These are phyloP conservation scores for Diversispora epigaea DNA, from an alignment of 192 early-diverging fungal species.

Conservation along the genomic window DNA sequence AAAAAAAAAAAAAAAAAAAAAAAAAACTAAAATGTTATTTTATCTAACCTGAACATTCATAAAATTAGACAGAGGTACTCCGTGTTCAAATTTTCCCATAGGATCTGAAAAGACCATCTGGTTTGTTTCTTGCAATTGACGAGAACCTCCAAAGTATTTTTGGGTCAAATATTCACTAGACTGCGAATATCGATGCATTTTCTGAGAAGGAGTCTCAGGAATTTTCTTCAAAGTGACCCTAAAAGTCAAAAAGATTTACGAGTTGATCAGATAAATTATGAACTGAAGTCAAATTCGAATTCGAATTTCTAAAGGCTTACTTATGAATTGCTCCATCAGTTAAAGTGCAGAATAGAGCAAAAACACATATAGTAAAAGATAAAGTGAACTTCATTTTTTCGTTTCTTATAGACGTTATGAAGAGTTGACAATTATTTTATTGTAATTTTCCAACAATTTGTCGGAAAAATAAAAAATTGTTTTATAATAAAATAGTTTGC, in stretches of 20 bases:
- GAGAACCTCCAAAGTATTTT: slow-evolving; percentile 66
- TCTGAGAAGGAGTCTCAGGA: slow-evolving; percentile 58
- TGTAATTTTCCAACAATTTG: not conserved
- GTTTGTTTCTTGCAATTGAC: slow-evolving; percentile 42
- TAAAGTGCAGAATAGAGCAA: not conserved
- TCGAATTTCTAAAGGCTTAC: not conserved
- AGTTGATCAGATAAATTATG: not conserved
- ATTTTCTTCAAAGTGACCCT: slow-evolving; percentile 69
- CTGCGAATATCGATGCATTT: slow-evolving; percentile 61
- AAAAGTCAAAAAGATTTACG: not conserved
- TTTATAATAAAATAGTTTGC: too few species aligned
- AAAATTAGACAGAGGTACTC: slow-evolving; percentile 84
- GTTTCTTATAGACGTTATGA: not conserved
- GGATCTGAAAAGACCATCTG: slow-evolving; percentile 51
- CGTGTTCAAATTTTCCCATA: slow-evolving; percentile 58
- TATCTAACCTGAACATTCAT: slow-evolving; percentile 81
- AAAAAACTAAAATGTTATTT: not conserved
- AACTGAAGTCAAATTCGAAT: not conserved
- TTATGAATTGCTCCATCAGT: slow-evolving; percentile 7
- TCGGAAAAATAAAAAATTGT: too few species aligned
- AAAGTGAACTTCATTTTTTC: slow-evolving; percentile 14
- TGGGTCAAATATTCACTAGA: slow-evolving; percentile 68
- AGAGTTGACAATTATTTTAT: not conserved
- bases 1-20: not conserved
- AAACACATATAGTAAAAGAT: not conserved